Percentiles rank a stretch among this genome's conserved stretches.
These are phyloP conservation scores for Myriangium duriaei DNA, from an alignment of 2,329 filamentous ascomycete genomes.

Conservation along the genomic window DNA sequence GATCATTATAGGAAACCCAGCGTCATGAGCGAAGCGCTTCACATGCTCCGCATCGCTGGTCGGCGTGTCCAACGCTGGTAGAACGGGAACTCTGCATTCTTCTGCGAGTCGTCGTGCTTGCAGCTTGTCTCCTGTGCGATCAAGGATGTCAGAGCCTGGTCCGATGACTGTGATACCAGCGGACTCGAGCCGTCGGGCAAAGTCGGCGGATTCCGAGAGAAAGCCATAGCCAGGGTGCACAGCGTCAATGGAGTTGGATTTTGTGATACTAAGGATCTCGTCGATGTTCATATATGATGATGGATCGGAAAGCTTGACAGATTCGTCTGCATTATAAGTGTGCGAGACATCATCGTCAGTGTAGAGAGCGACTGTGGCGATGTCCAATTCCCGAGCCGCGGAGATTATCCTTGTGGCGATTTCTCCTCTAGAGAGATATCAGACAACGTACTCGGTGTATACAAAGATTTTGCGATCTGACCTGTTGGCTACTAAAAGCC, in stretches of 20 bases:
- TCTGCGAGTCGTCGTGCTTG: constrained; percentile 40
- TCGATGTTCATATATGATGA: constrained; percentile 42
- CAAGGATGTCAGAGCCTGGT: constrained; percentile 45
- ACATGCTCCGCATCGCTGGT: constrained; percentile 33
- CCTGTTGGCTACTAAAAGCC: constrained; percentile 44
- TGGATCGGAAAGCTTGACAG: constrained; percentile 39
- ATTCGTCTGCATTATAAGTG: constrained; percentile 38
- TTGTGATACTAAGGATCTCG: constrained; percentile 34
- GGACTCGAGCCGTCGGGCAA: constrained; percentile 33
- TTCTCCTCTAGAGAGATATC: too few species aligned
- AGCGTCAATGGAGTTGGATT: constrained; percentile 40
- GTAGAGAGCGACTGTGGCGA: constrained; percentile 45
- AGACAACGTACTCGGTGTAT: too few species aligned
- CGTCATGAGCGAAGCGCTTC: constrained; percentile 44
- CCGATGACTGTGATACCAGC: constrained; percentile 39
- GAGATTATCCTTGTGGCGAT: constrained; percentile 50
- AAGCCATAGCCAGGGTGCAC: constrained; percentile 53
- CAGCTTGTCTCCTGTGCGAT: constrained; percentile 44
- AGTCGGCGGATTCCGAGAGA: constrained; percentile 42
- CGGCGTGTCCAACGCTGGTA: constrained; percentile 35
- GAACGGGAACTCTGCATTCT: constrained; percentile 39
- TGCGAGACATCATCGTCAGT: constrained; percentile 44
- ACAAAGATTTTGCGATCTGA: too few species aligned
- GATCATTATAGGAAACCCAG: constrained; percentile 46
- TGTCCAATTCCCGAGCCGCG: constrained; percentile 44